Evolutionary conservation across 2,329 filamentous ascomycete species (phyloP).

Genomic region (Aspergillus pseudoterreus): DNA sequence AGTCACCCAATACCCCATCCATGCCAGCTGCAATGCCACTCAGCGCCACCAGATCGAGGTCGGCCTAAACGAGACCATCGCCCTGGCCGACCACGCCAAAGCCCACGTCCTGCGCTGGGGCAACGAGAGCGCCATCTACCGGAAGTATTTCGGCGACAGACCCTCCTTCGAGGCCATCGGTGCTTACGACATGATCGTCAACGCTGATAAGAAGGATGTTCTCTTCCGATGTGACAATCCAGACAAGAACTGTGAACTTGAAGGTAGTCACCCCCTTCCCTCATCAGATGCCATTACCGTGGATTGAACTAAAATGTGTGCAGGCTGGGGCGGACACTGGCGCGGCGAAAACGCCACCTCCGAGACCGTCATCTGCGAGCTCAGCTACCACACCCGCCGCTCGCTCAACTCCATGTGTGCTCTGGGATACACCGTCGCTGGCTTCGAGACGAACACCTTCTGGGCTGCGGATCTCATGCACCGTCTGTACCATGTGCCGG

Average conservation of each 20-base stretch:
- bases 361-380: conserved; percentile 67
- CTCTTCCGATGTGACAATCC: conserved; percentile 67
- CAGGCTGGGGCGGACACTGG: conserved; percentile 66
- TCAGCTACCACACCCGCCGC: conserved; percentile 57
- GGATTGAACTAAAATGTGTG: neutral
- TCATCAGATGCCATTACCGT: neutral
- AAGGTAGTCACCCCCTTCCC: conserved; percentile 32
- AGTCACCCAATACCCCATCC: conserved; percentile 49
- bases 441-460: conserved; percentile 56
- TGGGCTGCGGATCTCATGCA: conserved; percentile 66
- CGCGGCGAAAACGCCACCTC: conserved; percentile 61
- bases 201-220: conserved; percentile 54
- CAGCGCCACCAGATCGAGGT: conserved; percentile 53
- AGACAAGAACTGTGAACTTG: conserved; percentile 58
- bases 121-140: conserved; percentile 55
- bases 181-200: conserved; percentile 59
- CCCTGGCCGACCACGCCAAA: conserved; percentile 58
- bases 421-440: conserved; percentile 60
- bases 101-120: conserved; percentile 53
- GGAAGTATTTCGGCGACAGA: conserved; percentile 64
- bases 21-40: conserved; percentile 63
- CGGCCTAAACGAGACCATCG: conserved; percentile 57
- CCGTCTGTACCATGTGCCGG: conserved; percentile 61
- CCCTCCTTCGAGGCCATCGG: conserved; percentile 58
- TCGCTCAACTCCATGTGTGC: conserved; percentile 59